A percentile compares a stretch with the other conserved stretches of the same genome.
These are phyloP conservation scores for Cutaneotrichosporon dermatis DNA, from an alignment of 1,284 basidiomycete genomes.

Conservation along the genomic window DNA sequence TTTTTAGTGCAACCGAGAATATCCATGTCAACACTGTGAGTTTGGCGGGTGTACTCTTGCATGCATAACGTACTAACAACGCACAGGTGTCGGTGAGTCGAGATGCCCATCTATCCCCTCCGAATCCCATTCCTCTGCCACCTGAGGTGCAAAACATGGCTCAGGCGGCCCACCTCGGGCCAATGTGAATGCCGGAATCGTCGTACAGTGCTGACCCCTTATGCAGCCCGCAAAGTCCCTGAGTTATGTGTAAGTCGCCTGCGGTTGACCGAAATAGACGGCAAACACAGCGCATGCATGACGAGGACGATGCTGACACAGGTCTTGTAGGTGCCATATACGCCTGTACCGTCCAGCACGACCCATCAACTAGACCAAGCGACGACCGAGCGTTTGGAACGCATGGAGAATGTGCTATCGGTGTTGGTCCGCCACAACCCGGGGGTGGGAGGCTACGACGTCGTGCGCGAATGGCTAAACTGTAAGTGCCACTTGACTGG, in stretches of 20 bases:
- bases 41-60: constrained; percentile 1
- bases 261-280: too few species aligned
- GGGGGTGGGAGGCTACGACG: constrained; percentile 36
- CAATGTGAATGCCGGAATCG: not conserved
- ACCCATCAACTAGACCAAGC: constrained; percentile 31
- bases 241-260: constrained; percentile 43
- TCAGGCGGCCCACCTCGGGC: not conserved
- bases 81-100: constrained; percentile 14
- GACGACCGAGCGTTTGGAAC: constrained; percentile 35
- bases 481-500: constrained; percentile 18
- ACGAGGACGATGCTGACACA: too few species aligned
- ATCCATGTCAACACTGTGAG: constrained; percentile 50
- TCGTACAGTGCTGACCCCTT: not conserved
- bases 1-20: constrained; percentile 46
- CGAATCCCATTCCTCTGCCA: not conserved
- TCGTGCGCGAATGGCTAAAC: constrained; percentile 40
- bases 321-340: constrained; percentile 42
- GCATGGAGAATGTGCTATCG: constrained; percentile 40
- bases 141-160: not conserved
- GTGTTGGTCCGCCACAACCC: constrained; percentile 41
- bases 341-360: constrained; percentile 28
- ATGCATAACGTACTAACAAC: not conserved
- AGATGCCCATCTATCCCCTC: not conserved
- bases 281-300: not conserved
- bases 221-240: constrained; percentile 46